Conservation (phyloP, 208 protist species). For the Acanthamoeba sp. region DNA sequence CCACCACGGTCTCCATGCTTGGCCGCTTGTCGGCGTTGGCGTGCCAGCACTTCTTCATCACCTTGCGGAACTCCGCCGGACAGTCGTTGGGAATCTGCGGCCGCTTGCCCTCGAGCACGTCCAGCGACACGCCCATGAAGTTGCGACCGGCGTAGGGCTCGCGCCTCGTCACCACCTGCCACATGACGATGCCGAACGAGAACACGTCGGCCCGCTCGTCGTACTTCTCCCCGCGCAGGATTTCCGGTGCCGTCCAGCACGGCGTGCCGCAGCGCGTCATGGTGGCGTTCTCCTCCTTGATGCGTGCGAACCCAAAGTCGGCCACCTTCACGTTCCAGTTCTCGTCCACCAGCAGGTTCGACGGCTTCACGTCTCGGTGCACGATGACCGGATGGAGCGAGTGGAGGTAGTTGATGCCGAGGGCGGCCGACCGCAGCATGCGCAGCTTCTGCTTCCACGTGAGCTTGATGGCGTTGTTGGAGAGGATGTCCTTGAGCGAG, state of each 20-base stretch:
- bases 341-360: conserved; percentile 80
- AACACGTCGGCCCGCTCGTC: conserved; percentile 35
- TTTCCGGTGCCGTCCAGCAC: conserved; percentile 57
- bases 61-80: neutral
- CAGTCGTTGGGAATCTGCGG: neutral
- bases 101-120: neutral
- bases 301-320: conserved; percentile 72
- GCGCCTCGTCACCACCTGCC: neutral
- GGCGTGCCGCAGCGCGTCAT: conserved; percentile 74
- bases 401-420: conserved; percentile 28
- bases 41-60: conserved; percentile 18
- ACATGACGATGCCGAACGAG: conserved; percentile 56
- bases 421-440: neutral
- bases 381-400: neutral
- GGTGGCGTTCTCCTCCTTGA: conserved; percentile 73
- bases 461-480: neutral
- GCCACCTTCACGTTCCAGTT: conserved; percentile 84
- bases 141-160: neutral
- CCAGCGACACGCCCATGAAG: neutral
- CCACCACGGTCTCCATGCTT: neutral
- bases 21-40: neutral
- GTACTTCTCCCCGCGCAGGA: conserved; percentile 40
- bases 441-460: neutral
- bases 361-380: neutral
- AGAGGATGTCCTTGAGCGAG: neutral